Conservation (phyloP, 2,329 filamentous ascomycete species). For the Phoma sp. region DNA sequence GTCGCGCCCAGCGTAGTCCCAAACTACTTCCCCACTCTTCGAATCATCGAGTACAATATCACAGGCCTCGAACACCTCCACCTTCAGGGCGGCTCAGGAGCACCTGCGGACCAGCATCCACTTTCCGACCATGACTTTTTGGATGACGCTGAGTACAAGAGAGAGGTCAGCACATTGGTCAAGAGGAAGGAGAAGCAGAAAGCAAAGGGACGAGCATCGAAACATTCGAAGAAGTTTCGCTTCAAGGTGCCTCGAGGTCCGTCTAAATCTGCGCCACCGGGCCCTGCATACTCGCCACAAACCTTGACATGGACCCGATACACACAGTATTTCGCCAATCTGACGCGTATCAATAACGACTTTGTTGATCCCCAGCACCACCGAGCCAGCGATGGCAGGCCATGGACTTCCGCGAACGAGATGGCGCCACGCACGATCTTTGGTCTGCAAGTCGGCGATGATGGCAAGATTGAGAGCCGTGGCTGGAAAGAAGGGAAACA, state of each 20-base stretch:
- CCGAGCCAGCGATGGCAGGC: neutral
- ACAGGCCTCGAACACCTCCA: slow-evolving; percentile 68
- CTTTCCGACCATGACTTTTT: slow-evolving; percentile 14
- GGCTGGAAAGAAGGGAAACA: slow-evolving; percentile 71
- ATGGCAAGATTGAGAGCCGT: slow-evolving; percentile 33
- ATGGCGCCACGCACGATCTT: slow-evolving; percentile 28
- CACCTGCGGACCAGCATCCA: slow-evolving; percentile 12
- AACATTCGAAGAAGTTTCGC: slow-evolving; percentile 49
- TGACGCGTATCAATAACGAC: slow-evolving; percentile 87
- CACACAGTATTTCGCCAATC: slow-evolving; percentile 90
- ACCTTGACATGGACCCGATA: slow-evolving; percentile 79
- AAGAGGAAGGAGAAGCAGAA: slow-evolving; percentile 57
- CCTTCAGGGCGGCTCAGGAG: slow-evolving; percentile 14
- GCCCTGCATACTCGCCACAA: slow-evolving; percentile 89
- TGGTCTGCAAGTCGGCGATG: slow-evolving; percentile 34
- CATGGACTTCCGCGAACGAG: slow-evolving; percentile 12
- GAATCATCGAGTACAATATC: slow-evolving; percentile 95
- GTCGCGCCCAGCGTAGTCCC: slow-evolving; percentile 89
- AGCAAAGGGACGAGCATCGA: slow-evolving; percentile 34
- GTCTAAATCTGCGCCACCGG: slow-evolving; percentile 73
- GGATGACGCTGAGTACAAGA: slow-evolving; percentile 43
- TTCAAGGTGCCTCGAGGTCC: slow-evolving; percentile 71
- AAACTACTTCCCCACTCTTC: slow-evolving; percentile 86
- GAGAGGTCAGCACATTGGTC: slow-evolving; percentile 54
- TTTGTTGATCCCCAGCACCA: slow-evolving; percentile 44